Conservation (phyloP, 176 grass and related monocot species). For the Oryza coarctata region DNA sequence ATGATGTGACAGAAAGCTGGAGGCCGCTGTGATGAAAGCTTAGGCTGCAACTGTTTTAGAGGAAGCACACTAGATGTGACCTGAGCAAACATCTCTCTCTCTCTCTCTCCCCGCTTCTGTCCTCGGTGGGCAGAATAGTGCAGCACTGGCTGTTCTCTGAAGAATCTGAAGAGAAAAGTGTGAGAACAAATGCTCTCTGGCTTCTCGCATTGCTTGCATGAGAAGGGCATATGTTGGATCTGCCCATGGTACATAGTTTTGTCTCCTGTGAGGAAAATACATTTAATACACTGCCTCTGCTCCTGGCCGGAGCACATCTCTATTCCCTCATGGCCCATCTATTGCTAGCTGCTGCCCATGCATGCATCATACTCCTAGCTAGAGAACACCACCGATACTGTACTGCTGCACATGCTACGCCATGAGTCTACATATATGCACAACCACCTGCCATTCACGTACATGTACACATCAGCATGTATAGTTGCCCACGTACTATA, state of each 20-base stretch:
- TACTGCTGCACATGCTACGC: background rate
- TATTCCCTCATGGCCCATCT: background rate
- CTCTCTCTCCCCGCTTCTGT: slow-evolving; percentile 16
- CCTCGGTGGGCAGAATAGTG: slow-evolving; percentile 38
- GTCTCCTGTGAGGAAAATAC: slow-evolving; percentile 34
- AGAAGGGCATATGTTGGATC: slow-evolving; percentile 44
- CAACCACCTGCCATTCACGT: background rate
- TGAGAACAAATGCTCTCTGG: slow-evolving; percentile 35
- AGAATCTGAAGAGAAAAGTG: slow-evolving; percentile 44
- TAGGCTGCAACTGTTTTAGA: slow-evolving; percentile 34
- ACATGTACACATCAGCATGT: background rate
- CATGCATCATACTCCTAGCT: background rate
- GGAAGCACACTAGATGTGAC: slow-evolving; percentile 58
- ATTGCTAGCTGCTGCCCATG: background rate
- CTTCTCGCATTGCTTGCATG: slow-evolving; percentile 49
- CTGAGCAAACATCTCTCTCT: slow-evolving; percentile 17
- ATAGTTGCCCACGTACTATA: background rate
- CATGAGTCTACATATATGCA: background rate
- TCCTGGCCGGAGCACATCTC: slow-evolving; percentile 11
- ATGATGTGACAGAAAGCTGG: slow-evolving; percentile 65
- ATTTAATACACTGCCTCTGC: slow-evolving; percentile 43
- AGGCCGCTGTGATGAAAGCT: slow-evolving; percentile 23
- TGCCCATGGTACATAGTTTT: slow-evolving; percentile 41
- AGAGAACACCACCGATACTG: background rate
- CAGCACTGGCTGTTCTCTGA: slow-evolving; percentile 19